A percentile compares a stretch with the other conserved stretches of the same genome.
These are phyloP conservation scores for Curvularia lunata DNA, from an alignment of 2,329 filamentous ascomycete genomes.

Conservation along the genomic window DNA sequence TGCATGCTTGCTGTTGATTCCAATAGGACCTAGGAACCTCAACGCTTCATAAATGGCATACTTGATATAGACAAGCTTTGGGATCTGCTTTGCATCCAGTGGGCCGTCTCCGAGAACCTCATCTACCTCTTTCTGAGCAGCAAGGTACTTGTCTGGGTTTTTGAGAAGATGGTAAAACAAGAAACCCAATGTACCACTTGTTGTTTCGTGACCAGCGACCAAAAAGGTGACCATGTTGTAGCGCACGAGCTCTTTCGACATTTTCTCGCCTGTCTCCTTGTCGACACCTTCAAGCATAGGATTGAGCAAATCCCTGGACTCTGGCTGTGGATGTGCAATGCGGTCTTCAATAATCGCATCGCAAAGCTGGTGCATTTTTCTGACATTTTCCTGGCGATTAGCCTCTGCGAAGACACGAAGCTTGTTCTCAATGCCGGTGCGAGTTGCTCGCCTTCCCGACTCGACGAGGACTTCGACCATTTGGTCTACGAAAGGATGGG, in stretches of 20 bases:
- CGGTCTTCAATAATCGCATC: conserved; percentile 12
- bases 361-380: conserved; percentile 16
- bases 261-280: conserved; percentile 14
- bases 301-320: conserved; percentile 11
- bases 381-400: conserved; percentile 13
- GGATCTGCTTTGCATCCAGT: conserved; percentile 1
- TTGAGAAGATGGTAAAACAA: conserved; percentile 14
- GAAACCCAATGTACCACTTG: conserved; percentile 12
- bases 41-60: conserved; percentile 14
- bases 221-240: conserved; percentile 18
- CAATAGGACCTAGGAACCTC: conserved; percentile 13
- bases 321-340: conserved; percentile 12
- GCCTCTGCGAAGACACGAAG: conserved; percentile 14
- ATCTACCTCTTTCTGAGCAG: conserved; percentile 14
- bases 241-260: conserved; percentile 12
- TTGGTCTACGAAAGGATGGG: conserved; percentile 12
- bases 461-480: conserved; percentile 15
- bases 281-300: conserved; percentile 14
- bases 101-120: conserved; percentile 12
- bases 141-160: conserved; percentile 12
- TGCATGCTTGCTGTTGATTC: conserved; percentile 7
- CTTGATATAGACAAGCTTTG: conserved; percentile 10
- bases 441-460: conserved; percentile 9
- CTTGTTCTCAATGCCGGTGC: conserved; percentile 12
- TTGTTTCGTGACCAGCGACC: conserved; percentile 15